phyloP scores from a whole-genome alignment of 495 filamentous ascomycete species.

The Elasticomyces elasticus region DNA sequence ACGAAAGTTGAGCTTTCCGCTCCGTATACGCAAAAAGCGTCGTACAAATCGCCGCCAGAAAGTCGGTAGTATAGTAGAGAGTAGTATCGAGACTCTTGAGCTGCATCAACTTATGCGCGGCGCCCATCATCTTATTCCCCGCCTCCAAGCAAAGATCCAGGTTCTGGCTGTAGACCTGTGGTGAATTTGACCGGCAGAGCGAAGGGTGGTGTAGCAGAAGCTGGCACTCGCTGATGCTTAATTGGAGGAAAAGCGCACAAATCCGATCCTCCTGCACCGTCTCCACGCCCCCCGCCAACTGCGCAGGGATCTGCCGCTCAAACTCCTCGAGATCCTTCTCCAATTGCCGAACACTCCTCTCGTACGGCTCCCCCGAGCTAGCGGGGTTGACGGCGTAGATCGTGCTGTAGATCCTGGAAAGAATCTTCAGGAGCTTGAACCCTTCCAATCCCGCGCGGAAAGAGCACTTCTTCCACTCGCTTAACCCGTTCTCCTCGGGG shows the following conservation, averaged over 20 bases:
- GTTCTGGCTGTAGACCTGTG: conserved; percentile 53
- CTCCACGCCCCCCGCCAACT: conserved; percentile 37
- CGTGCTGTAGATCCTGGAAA: conserved; percentile 59
- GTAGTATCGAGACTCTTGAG: conserved; percentile 65
- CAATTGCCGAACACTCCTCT: conserved; percentile 49
- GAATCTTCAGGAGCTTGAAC: conserved; percentile 50
- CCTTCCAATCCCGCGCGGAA: conserved; percentile 54
- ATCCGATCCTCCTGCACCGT: conserved; percentile 43
- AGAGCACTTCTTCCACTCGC: conserved; percentile 46
- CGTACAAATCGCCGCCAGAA: conserved; percentile 64
- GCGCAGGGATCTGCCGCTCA: conserved; percentile 46
- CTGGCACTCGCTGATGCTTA: conserved; percentile 39
- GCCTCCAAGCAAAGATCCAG: conserved; percentile 58
- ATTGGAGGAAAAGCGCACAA: conserved; percentile 39
- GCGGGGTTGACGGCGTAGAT: conserved; percentile 56
- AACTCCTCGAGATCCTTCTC: conserved; percentile 51
- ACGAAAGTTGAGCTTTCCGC: conserved; percentile 47
- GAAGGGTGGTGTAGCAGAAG: conserved; percentile 61
- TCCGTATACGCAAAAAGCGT: conserved; percentile 61
- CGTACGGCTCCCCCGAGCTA: conserved; percentile 43
- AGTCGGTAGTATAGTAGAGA: conserved; percentile 64
- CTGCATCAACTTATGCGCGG: conserved; percentile 48
- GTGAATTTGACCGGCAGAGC: conserved; percentile 50
- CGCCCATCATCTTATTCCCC: conserved; percentile 51
- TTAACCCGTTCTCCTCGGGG: conserved; percentile 41